Evolutionary conservation across 148 eudicot species (phyloP).

Genomic region (Amaranthus hypochondriacus): DNA sequence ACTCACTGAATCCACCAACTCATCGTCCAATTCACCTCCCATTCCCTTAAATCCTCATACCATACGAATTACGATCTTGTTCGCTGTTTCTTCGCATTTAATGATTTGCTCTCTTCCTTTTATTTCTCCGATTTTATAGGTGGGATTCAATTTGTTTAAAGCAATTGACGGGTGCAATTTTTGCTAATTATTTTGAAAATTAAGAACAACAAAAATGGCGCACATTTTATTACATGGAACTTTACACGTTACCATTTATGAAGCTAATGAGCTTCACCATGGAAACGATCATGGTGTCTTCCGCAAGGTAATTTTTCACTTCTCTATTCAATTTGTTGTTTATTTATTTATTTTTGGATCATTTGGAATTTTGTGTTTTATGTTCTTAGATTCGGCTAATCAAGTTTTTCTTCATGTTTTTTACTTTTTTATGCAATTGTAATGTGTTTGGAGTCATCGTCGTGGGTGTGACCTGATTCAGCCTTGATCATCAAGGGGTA

Average conservation of each 20-base stretch:
- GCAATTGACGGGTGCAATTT: background rate
- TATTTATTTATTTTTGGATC: background rate
- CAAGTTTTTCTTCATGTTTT: background rate
- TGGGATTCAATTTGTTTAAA: background rate
- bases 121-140: no score
- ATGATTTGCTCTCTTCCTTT: background rate
- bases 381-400: background rate
- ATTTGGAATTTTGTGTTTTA: background rate
- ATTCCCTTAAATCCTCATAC: background rate
- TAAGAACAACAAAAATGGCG: conserved; percentile 39
- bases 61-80: background rate
- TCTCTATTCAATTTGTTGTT: background rate
- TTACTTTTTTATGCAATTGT: background rate
- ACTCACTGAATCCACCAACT: conserved; percentile 8
- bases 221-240: conserved; percentile 77
- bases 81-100: background rate
- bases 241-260: conserved; percentile 65
- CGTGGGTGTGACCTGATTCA: background rate
- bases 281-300: conserved; percentile 42
- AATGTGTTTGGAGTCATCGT: background rate
- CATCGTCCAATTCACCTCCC: background rate
- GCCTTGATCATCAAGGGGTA: no score
- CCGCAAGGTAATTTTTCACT: conserved; percentile 43
- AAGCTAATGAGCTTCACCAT: conserved; percentile 54
- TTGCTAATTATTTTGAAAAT: background rate